A percentile compares a stretch with the other conserved stretches of the same genome.
phyloP scores from a whole-genome alignment of 805 yeast species.

The Candida silvicultrix region DNA sequence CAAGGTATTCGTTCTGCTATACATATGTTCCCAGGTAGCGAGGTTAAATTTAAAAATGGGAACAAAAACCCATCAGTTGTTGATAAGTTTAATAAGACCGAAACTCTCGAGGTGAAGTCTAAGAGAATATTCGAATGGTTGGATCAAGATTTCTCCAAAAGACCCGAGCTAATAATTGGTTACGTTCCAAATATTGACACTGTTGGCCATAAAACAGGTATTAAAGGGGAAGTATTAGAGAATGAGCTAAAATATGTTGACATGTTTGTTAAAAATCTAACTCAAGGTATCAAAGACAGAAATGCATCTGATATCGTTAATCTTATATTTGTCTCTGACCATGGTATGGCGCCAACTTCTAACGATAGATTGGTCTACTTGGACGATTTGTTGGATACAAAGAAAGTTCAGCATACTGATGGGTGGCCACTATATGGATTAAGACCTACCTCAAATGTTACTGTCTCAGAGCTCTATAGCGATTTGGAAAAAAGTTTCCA shows the following conservation, averaged over 20 bases:
- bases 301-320: conserved; percentile 64
- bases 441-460: conserved; percentile 41
- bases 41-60: conserved; percentile 48
- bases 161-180: conserved; percentile 74
- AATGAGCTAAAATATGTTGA: conserved; percentile 61
- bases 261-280: conserved; percentile 44
- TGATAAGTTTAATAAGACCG: conserved; percentile 62
- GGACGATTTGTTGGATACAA: conserved; percentile 59
- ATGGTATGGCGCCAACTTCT: conserved; percentile 89
- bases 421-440: conserved; percentile 88
- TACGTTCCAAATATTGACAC: conserved; percentile 81
- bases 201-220: conserved; percentile 70
- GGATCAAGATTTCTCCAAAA: conserved; percentile 42
- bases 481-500: conserved; percentile 32
- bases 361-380: conserved; percentile 60
- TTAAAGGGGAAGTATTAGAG: conserved; percentile 51
- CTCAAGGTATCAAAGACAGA: conserved; percentile 41
- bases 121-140: conserved; percentile 61
- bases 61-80: conserved; percentile 38
- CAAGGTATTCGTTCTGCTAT: conserved; percentile 64
- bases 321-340: conserved; percentile 77
- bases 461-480: conserved; percentile 38
- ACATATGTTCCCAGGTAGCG: conserved; percentile 98
- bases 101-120: conserved; percentile 48
- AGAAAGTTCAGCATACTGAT: conserved; percentile 53